Evolutionary conservation across 306 rosid genomes (phyloP).

Genomic region (Ormosia semicastrata): DNA sequence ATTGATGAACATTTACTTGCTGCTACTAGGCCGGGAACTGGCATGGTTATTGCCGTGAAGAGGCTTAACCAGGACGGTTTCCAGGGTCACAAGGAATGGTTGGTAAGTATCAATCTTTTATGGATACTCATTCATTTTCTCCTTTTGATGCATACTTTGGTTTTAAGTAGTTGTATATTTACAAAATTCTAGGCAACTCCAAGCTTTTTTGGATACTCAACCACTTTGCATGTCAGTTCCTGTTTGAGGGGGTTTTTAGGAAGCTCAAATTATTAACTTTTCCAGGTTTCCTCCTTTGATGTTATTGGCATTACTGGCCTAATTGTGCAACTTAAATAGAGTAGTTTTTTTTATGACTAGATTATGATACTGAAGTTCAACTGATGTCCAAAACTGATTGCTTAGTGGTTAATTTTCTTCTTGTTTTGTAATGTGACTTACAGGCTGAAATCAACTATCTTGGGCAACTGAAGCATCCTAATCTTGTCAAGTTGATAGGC

Average conservation of each 20-base stretch:
- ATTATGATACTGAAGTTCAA: conserved; percentile 1
- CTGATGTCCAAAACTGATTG: not conserved
- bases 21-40: conserved; percentile 69
- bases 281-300: not conserved
- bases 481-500: conserved; percentile 82
- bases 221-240: not conserved
- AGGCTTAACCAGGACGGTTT: conserved; percentile 77
- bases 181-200: not conserved
- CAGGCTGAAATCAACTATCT: conserved; percentile 90
- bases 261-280: not conserved
- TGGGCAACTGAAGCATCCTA: conserved; percentile 77
- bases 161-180: not conserved
- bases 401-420: conserved; percentile 6
- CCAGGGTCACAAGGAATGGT: conserved; percentile 94
- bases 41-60: conserved; percentile 78
- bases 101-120: conserved; percentile 46
- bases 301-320: not conserved
- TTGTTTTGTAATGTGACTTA: conserved; percentile 9
- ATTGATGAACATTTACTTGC: conserved; percentile 59
- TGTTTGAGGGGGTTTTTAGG: conserved; percentile 8
- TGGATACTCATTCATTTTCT: not conserved
- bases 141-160: not conserved
- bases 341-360: not conserved
- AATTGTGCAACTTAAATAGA: not conserved
- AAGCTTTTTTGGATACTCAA: not conserved